Conservation (phyloP, 2,329 filamentous ascomycete genomes). For the Orbilia javanica region DNA sequence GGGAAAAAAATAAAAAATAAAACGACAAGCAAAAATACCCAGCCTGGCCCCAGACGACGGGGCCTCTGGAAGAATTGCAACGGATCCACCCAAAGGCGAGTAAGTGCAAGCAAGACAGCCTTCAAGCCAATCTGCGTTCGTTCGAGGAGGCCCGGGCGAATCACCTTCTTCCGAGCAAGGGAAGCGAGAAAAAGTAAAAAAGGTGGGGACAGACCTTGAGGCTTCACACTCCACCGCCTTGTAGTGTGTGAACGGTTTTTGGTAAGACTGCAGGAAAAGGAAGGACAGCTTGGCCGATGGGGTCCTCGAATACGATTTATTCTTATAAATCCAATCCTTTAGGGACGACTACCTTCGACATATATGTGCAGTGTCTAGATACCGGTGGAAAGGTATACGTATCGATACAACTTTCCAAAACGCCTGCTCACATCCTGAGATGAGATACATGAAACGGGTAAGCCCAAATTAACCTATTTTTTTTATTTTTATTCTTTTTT, state of each 20-base stretch:
- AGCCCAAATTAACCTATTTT: constrained; percentile 49
- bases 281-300: constrained; percentile 32
- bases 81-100: constrained; percentile 53
- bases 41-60: constrained; percentile 58
- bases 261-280: constrained; percentile 41
- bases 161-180: constrained; percentile 59
- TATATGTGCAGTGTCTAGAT: background rate
- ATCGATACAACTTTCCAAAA: constrained; percentile 9
- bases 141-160: constrained; percentile 58
- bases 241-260: constrained; percentile 5
- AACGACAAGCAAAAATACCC: constrained; percentile 57
- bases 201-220: constrained; percentile 54
- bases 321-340: background rate
- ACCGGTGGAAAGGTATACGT: background rate
- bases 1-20: constrained; percentile 53
- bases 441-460: constrained; percentile 37
- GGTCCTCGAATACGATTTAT: background rate
- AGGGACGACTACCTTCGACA: background rate
- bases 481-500: no score
- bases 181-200: constrained; percentile 59
- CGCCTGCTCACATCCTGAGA: constrained; percentile 24
- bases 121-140: constrained; percentile 57
- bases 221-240: constrained; percentile 37
- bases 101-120: constrained; percentile 45
- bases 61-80: constrained; percentile 57